Conservation (phyloP, 1,284 basidiomycete species). For the Marasmius fiardii region DNA sequence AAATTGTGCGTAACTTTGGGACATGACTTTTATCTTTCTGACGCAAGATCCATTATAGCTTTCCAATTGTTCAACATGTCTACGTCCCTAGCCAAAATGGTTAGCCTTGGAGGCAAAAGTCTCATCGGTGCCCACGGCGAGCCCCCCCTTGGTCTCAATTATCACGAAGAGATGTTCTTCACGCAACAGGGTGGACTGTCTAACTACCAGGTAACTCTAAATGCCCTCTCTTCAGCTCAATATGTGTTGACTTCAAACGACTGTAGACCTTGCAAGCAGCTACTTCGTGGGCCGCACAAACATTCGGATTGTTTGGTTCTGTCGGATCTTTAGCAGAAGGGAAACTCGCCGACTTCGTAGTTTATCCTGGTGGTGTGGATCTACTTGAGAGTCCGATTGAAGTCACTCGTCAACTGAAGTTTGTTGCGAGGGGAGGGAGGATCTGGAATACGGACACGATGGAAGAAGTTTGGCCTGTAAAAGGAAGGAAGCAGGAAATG, state of each 20-base stretch:
- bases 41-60: slow-evolving; percentile 34
- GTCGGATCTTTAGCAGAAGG: slow-evolving; percentile 59
- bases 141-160: slow-evolving; percentile 67
- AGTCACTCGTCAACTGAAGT: slow-evolving; percentile 44
- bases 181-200: slow-evolving; percentile 53
- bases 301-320: slow-evolving; percentile 59
- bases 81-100: slow-evolving; percentile 61
- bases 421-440: slow-evolving; percentile 61
- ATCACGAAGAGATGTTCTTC: slow-evolving; percentile 70
- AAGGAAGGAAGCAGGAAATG: slow-evolving; percentile 49
- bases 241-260: neutral
- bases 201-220: slow-evolving; percentile 41
- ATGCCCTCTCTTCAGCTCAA: neutral
- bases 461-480: slow-evolving; percentile 67
- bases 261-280: slow-evolving; percentile 61
- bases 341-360: slow-evolving; percentile 66
- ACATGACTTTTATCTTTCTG: neutral
- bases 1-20: slow-evolving; percentile 42
- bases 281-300: slow-evolving; percentile 59
- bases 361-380: slow-evolving; percentile 59
- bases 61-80: slow-evolving; percentile 68
- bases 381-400: slow-evolving; percentile 53
- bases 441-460: slow-evolving; percentile 65
- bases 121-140: slow-evolving; percentile 78
- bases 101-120: slow-evolving; percentile 52